Conservation (phyloP, 495 filamentous ascomycete genomes). For the Tuber melanosporum region DNA sequence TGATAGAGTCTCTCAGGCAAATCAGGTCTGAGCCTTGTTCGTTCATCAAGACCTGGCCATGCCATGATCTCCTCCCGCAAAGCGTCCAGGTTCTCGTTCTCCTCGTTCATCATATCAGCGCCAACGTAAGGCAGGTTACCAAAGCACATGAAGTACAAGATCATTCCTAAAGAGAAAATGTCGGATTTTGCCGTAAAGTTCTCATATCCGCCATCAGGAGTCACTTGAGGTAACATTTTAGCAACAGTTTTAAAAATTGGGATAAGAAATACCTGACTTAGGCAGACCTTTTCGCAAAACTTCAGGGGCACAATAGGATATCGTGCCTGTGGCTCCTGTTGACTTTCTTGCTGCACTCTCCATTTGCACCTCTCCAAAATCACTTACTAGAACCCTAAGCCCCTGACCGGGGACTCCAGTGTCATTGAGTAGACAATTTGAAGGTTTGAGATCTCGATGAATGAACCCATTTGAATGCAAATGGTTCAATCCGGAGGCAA, state of each 20-base stretch:
- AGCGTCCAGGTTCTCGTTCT: conserved; percentile 84
- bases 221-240: conserved; percentile 46
- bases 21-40: conserved; percentile 64
- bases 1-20: conserved; percentile 81
- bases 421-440: conserved; percentile 74
- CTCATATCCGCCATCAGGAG: conserved; percentile 62
- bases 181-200: conserved; percentile 96
- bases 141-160: conserved; percentile 96
- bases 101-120: conserved; percentile 80
- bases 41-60: conserved; percentile 81
- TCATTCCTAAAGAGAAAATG: conserved; percentile 96
- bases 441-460: conserved; percentile 90
- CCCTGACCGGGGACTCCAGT: conserved; percentile 45
- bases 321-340: conserved; percentile 89
- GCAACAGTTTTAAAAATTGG: conserved; percentile 4
- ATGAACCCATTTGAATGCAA: conserved; percentile 92
- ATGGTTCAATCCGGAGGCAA: conserved; percentile 83
- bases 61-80: conserved; percentile 78
- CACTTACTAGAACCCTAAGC: conserved; percentile 77
- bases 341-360: conserved; percentile 73
- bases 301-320: conserved; percentile 95
- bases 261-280: background rate
- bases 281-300: conserved; percentile 58
- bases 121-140: conserved; percentile 74
- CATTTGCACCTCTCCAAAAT: conserved; percentile 91